Evolutionary conservation across 495 filamentous ascomycete species (phyloP).

Genomic region (Penicillium tannophilum): DNA sequence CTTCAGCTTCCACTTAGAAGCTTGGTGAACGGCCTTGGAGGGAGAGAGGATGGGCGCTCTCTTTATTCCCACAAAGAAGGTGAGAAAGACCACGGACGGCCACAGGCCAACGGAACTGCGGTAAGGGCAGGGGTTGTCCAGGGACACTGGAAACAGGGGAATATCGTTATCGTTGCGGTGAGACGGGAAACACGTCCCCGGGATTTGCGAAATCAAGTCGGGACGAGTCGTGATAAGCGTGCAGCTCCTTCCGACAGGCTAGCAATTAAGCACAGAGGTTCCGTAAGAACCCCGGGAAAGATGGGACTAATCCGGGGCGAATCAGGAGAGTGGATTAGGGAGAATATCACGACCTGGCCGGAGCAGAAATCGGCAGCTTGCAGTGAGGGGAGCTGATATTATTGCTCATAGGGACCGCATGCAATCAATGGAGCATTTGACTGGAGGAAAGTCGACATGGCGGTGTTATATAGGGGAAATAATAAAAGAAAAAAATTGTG

Average conservation of each 20-base stretch:
- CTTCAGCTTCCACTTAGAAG: slow-evolving; percentile 29
- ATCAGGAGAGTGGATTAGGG: slow-evolving; percentile 13
- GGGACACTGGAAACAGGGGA: slow-evolving; percentile 9
- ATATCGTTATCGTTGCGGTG: slow-evolving; percentile 35
- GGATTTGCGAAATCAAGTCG: slow-evolving; percentile 12
- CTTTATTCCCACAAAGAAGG: slow-evolving; percentile 17
- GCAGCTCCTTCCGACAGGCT: slow-evolving; percentile 16
- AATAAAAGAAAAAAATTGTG: neutral
- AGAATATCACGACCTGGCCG: slow-evolving; percentile 4
- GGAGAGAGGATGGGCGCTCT: neutral
- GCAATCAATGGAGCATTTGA: slow-evolving; percentile 27
- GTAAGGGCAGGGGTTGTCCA: slow-evolving; percentile 21
- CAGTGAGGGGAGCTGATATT: slow-evolving; percentile 24
- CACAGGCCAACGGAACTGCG: slow-evolving; percentile 21
- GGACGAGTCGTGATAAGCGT: slow-evolving; percentile 29
- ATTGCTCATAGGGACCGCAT: slow-evolving; percentile 26
- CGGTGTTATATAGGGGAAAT: neutral
- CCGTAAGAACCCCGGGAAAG: slow-evolving; percentile 6
- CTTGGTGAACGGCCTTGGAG: slow-evolving; percentile 23
- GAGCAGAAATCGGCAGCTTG: slow-evolving; percentile 20
- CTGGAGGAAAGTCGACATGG: slow-evolving; percentile 28
- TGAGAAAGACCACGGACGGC: slow-evolving; percentile 10
- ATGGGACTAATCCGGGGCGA: slow-evolving; percentile 16
- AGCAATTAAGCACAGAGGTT: neutral
- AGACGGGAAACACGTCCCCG: slow-evolving; percentile 15